Evolutionary conservation across 495 filamentous ascomycete genomes (phyloP).

Genomic region (Corynascus novoguineensis): DNA sequence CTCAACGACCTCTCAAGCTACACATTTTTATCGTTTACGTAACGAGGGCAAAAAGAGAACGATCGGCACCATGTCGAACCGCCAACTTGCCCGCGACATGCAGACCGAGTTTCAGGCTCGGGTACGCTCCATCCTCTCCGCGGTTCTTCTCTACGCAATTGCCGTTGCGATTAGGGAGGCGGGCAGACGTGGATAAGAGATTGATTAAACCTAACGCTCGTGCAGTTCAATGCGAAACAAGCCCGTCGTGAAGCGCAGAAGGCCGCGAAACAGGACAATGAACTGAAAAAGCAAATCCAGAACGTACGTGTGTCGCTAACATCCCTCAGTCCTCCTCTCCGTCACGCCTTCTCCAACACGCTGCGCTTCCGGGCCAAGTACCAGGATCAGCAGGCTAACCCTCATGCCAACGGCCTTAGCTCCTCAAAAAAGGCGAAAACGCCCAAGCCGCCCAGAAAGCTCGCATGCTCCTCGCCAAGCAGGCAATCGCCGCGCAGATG

Average conservation of each 20-base stretch:
- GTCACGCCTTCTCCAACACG: neutral
- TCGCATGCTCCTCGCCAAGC: conserved; percentile 51
- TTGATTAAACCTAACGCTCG: neutral
- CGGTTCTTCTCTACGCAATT: neutral
- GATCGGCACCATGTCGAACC: conserved; percentile 41
- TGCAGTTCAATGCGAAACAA: conserved; percentile 77
- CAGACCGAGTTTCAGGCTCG: conserved; percentile 49
- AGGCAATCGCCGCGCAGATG: conserved; percentile 50
- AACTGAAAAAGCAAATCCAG: conserved; percentile 77
- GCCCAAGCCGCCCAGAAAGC: conserved; percentile 80
- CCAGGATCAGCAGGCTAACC: neutral
- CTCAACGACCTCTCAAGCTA: neutral
- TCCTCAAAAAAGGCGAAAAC: conserved; percentile 63
- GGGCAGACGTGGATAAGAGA: neutral
- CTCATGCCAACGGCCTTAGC: conserved; percentile 41
- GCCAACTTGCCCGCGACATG: conserved; percentile 48
- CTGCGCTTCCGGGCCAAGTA: neutral
- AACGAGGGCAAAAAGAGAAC: neutral
- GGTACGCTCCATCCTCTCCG: conserved; percentile 29
- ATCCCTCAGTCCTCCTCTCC: neutral
- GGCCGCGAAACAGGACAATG: conserved; percentile 74
- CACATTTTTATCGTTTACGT: neutral
- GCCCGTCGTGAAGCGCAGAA: conserved; percentile 75
- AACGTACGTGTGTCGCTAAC: too few species aligned
- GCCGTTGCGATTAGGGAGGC: neutral